A percentile compares a stretch with the other conserved stretches of the same genome.
Evolutionary conservation across 1,284 basidiomycete species (phyloP).

Genomic region (Vanrija humicola): DNA sequence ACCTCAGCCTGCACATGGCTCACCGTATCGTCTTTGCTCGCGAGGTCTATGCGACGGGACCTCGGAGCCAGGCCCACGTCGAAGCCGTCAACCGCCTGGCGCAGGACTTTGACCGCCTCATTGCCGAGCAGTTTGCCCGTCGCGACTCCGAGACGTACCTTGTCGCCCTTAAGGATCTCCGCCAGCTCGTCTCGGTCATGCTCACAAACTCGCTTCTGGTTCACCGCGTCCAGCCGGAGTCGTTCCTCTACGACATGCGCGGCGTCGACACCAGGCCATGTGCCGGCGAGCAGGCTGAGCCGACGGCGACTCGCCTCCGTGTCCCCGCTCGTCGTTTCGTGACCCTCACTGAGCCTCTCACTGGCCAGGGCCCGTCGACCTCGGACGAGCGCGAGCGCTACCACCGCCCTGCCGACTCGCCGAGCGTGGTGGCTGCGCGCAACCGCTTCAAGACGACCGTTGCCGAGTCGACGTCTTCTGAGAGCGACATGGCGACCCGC

Average conservation of each 20-base stretch:
- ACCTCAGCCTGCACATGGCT: conserved; percentile 16
- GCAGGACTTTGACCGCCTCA: conserved; percentile 12
- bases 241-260: conserved; percentile 18
- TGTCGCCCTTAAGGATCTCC: conserved; percentile 4
- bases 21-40: conserved; percentile 12
- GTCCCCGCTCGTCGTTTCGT: conserved; percentile 19
- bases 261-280: conserved; percentile 15
- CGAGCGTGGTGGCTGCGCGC: conserved; percentile 8
- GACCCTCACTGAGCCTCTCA: conserved; percentile 17
- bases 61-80: conserved; percentile 1
- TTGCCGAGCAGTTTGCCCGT: conserved; percentile 3
- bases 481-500: conserved; percentile 8
- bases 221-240: conserved; percentile 22
- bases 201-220: conserved; percentile 19
- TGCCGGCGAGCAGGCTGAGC: conserved; percentile 1
- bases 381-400: conserved; percentile 16
- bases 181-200: conserved; percentile 12
- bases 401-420: conserved; percentile 14
- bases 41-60: neutral
- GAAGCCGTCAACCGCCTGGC: conserved; percentile 11
- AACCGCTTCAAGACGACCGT: conserved; percentile 6
- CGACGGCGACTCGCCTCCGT: conserved; percentile 12
- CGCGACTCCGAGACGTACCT: conserved; percentile 5
- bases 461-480: neutral
- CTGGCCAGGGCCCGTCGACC: conserved; percentile 14